phyloP scores from a whole-genome alignment of 164 flowering plant genomes.

The Macadamia integrifolia region DNA sequence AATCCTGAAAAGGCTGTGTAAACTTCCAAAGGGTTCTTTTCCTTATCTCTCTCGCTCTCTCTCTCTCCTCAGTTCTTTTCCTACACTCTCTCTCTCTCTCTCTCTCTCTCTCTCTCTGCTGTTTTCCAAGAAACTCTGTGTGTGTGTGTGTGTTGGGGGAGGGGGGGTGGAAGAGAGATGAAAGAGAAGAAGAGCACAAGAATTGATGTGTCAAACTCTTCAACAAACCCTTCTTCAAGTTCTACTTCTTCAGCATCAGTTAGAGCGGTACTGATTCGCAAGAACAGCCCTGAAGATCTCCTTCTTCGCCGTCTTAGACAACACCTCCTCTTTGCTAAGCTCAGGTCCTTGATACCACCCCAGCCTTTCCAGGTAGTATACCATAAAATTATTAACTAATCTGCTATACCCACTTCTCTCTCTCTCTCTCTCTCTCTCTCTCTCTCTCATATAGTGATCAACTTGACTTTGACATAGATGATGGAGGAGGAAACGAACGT shows the following conservation, averaged over 20 bases:
- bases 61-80: too few relatives aligned
- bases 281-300: constrained; percentile 8
- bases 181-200: neutral
- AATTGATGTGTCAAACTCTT: neutral
- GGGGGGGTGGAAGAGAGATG: neutral
- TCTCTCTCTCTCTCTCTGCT: too few relatives aligned
- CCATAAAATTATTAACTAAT: too few relatives aligned
- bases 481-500: constrained; percentile 6
- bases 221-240: too few relatives aligned
- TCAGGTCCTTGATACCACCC: constrained; percentile 10
- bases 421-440: neutral
- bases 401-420: too few relatives aligned
- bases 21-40: neutral
- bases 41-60: neutral
- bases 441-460: neutral
- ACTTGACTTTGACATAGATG: neutral
- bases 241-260: neutral
- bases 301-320: constrained; percentile 9
- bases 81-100: neutral
- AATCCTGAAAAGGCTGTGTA: neutral
- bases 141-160: too few relatives aligned
- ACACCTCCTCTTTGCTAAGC: constrained; percentile 12
- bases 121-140: too few relatives aligned
- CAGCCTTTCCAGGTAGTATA: constrained; percentile 4
- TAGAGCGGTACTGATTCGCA: constrained; percentile 4